Evolutionary conservation across 1,284 basidiomycete species (phyloP).

Genomic region (Moesziomyces aphidis): DNA sequence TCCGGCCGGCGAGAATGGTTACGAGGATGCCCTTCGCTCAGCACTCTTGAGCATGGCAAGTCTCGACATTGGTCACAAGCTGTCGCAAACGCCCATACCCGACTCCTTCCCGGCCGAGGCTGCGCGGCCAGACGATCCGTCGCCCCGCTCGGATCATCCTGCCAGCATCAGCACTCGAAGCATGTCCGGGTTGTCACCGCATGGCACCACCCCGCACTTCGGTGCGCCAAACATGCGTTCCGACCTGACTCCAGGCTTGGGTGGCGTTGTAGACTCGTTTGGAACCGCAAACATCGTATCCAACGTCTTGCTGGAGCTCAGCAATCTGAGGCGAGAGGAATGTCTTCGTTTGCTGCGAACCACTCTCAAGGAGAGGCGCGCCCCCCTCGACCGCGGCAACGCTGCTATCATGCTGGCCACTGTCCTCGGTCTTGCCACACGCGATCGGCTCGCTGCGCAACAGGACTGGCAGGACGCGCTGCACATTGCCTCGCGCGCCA

Average conservation of each 20-base stretch:
- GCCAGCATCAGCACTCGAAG: neutral
- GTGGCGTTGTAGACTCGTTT: constrained; percentile 7
- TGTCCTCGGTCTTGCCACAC: constrained; percentile 36
- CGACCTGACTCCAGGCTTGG: neutral
- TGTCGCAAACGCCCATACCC: constrained; percentile 34
- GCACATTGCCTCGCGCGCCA: constrained; percentile 35
- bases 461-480: constrained; percentile 47
- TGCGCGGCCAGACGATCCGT: constrained; percentile 8
- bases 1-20: constrained; percentile 36
- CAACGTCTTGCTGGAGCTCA: constrained; percentile 40
- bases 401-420: constrained; percentile 47
- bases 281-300: constrained; percentile 20
- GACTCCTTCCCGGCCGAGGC: constrained; percentile 19
- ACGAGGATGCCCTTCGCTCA: constrained; percentile 40
- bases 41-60: constrained; percentile 41
- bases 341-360: constrained; percentile 29
- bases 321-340: constrained; percentile 38
- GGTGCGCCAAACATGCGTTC: neutral
- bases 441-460: constrained; percentile 40
- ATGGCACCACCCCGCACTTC: neutral
- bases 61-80: constrained; percentile 42
- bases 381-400: constrained; percentile 27
- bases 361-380: constrained; percentile 34
- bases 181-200: constrained; percentile 3
- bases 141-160: constrained; percentile 8